A percentile compares a stretch with the other conserved stretches of the same genome.
These are phyloP conservation scores for Plasmodium gonderi DNA, from an alignment of 169 alveolate genomes.

Conservation along the genomic window DNA sequence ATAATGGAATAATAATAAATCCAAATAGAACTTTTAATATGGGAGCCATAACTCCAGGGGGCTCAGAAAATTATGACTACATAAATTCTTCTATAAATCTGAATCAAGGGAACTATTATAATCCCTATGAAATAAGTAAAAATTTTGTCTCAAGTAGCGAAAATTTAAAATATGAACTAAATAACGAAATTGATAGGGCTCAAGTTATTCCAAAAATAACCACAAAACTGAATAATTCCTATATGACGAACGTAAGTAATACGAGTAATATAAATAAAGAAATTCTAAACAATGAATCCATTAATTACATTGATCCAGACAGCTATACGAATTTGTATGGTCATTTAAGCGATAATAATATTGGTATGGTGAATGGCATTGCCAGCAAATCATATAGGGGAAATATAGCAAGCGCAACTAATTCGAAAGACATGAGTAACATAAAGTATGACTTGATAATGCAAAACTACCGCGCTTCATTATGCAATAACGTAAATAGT, in stretches of 20 bases:
- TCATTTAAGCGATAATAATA: background rate
- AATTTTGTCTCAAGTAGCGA: background rate
- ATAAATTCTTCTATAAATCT: slow-evolving; percentile 24
- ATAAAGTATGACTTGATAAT: slow-evolving; percentile 12
- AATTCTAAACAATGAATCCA: background rate
- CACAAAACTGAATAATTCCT: slow-evolving; percentile 24
- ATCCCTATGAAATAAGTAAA: slow-evolving; percentile 10
- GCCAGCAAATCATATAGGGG: background rate
- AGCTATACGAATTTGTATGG: slow-evolving; percentile 18
- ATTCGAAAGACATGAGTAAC: background rate
- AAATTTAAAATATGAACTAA: background rate
- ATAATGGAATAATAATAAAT: slow-evolving; percentile 7
- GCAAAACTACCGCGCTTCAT: slow-evolving; percentile 13
- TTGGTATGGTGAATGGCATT: background rate
- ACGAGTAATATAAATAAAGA: background rate
- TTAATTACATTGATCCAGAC: slow-evolving; percentile 25
- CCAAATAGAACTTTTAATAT: slow-evolving; percentile 18
- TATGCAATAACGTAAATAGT: slow-evolving; percentile 7
- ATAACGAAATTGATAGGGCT: background rate
- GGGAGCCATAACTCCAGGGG: slow-evolving; percentile 1
- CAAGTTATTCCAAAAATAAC: background rate
- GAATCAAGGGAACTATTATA: slow-evolving; percentile 11
- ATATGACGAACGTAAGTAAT: background rate
- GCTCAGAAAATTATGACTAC: slow-evolving; percentile 28
- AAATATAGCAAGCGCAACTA: background rate